Percentiles rank a stretch among this genome's conserved stretches.
Evolutionary conservation across 495 filamentous ascomycete genomes (phyloP).

Genomic region (Annulohypoxylon bovei): DNA sequence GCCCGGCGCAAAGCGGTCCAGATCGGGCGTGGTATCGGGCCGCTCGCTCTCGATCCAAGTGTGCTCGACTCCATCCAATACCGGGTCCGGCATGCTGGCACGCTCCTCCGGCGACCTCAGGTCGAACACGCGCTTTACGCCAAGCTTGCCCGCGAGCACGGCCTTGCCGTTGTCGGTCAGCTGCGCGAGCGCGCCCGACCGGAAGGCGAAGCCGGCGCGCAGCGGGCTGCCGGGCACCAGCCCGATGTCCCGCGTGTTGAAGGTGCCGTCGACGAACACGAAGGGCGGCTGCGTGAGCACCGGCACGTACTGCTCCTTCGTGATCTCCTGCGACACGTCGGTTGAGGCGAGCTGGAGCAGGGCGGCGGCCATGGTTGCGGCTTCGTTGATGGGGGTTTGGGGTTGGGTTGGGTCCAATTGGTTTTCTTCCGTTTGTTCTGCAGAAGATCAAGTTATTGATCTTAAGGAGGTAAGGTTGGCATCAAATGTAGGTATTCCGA

Average conservation of each 20-base stretch:
- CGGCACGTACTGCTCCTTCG: slow-evolving; percentile 36
- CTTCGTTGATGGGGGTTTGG: not conserved
- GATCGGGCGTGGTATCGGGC: slow-evolving; percentile 45
- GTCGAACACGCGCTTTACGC: slow-evolving; percentile 56
- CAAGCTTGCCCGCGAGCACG: slow-evolving; percentile 50
- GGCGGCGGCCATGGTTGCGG: slow-evolving; percentile 42
- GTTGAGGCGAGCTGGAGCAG: slow-evolving; percentile 52
- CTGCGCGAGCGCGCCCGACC: slow-evolving; percentile 58
- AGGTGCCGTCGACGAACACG: slow-evolving; percentile 59
- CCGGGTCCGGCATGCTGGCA: slow-evolving; percentile 47
- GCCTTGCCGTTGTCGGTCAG: slow-evolving; percentile 50
- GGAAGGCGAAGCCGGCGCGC: slow-evolving; percentile 60
- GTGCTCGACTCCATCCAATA: slow-evolving; percentile 52
- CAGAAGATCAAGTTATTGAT: too few species aligned
- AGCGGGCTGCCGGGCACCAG: slow-evolving; percentile 54
- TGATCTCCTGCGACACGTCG: slow-evolving; percentile 49
- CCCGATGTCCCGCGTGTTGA: slow-evolving; percentile 67
- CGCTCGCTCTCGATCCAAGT: slow-evolving; percentile 49
- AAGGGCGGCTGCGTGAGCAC: slow-evolving; percentile 62
- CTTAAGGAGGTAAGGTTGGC: not conserved
- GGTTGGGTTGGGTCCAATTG: not conserved
- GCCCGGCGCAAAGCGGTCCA: slow-evolving; percentile 52
- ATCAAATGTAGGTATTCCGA: not conserved
- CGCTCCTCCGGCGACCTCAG: slow-evolving; percentile 53
- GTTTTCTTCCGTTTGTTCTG: not conserved